These are phyloP conservation scores for Neofusicoccum cordaticola DNA, from an alignment of 2,329 filamentous ascomycete species.

Conservation along the genomic window DNA sequence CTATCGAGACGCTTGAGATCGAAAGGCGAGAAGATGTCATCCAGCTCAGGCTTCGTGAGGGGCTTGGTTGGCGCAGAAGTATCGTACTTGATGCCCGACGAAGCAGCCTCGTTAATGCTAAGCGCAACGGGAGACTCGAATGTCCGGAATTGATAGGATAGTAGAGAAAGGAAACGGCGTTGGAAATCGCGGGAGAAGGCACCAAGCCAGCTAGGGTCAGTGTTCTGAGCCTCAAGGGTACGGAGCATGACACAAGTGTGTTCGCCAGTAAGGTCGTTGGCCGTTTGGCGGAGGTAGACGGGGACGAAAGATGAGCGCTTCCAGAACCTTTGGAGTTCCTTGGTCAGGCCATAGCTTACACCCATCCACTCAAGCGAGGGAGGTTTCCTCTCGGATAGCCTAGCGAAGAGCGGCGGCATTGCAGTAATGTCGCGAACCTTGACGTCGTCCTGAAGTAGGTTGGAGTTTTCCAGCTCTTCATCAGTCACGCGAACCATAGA, in stretches of 20 bases:
- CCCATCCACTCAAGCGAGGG: constrained; percentile 86
- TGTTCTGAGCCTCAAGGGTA: constrained; percentile 57
- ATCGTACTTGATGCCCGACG: constrained; percentile 67
- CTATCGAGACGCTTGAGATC: constrained; percentile 93
- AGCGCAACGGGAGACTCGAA: constrained; percentile 78
- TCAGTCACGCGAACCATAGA: constrained; percentile 78
- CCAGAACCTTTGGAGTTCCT: constrained; percentile 92
- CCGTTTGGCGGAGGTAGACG: constrained; percentile 90
- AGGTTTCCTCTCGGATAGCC: constrained; percentile 77
- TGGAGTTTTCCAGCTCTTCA: constrained; percentile 71
- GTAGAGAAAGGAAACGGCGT: constrained; percentile 80
- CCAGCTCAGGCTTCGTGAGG: constrained; percentile 73
- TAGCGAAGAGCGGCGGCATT: constrained; percentile 91
- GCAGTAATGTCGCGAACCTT: constrained; percentile 81
- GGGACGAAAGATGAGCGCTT: constrained; percentile 82
- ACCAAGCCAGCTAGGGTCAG: constrained; percentile 72
- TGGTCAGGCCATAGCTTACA: constrained; percentile 90
- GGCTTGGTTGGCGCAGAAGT: constrained; percentile 50
- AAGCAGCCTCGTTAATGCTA: constrained; percentile 84
- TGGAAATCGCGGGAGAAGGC: constrained; percentile 94
- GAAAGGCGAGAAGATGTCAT: constrained; percentile 78
- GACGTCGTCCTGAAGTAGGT: constrained; percentile 80
- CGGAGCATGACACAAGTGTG: constrained; percentile 98
- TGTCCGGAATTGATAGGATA: constrained; percentile 87
- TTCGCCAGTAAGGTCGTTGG: constrained; percentile 94